Base-by-base conservation (phyloP, 805 yeast species). In the Saccharomycopsis amapae region DNA sequence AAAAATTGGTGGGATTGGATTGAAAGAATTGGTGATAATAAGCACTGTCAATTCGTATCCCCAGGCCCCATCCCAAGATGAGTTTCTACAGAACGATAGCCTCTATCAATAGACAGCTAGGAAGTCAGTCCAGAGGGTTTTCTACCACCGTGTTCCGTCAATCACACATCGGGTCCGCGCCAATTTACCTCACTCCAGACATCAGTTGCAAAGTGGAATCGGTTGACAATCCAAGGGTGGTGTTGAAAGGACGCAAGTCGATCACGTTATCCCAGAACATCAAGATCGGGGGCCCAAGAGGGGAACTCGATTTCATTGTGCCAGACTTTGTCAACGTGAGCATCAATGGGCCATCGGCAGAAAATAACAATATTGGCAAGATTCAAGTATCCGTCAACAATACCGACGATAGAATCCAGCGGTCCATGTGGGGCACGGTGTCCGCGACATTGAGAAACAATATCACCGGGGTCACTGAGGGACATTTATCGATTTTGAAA, bases 341-440 rank as follows among this genome's bases (percentile, higher is more conserved):
- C 15, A 32, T 44, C 15, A 65, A 64, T 34, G 97, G 97, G 1
- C 96, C 97, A 18, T 75, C 72, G 56, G 97, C 97, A 17, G 63
- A 62, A 4, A 61, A 3, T 24, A 40, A 28, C 23, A 28, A 12
- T 54, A 59, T 2, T 61, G 64, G 9, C 67, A 67, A 33, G 66
- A 67, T 84, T 32, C 53, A 60, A 4, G 79, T 90, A 3, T 48
- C 66, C 1, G 85, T 89, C n/a, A 65, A 67, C 33, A 73, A 81
- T 55, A 69, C 78, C 3, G 57, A 60, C 1, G 66, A 74, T 55
- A 80, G 76, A 58, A 68, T 76, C 44, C 98, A 93, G 67, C 77
- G 82, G 53, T 69, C 94, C 17, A 78, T 93, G 76, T 93, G 97
- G 97, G 99, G 98, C 15, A 93, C 97, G 5, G 73, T 82, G 43